Base-by-base conservation (phyloP, 495 filamentous ascomycete species). In the Penicillium coprophilum region DNA sequence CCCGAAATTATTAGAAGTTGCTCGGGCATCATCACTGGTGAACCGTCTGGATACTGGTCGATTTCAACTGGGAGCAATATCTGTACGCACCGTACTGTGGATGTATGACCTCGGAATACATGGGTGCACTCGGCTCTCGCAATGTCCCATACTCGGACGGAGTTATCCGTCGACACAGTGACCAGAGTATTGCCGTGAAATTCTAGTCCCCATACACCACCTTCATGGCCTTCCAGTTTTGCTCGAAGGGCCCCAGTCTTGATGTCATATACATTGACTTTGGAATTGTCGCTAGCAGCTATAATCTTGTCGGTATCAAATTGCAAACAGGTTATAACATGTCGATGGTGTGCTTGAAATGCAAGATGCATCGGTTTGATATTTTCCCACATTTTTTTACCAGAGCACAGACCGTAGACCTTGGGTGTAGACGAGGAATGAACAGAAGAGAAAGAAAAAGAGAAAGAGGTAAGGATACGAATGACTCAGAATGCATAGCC, bases 211-310 rank as follows among this genome's bases (percentile, higher is more conserved):
- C 94, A 98, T 5, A 98, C 94, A 43, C 94, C 94, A 43, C 94
- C 94, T 63, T 97, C 93, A 67, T 97, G 94, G 20, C 94, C 94
- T 65, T 89, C 87, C 8, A 98, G 81, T 39, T 84, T 89, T 47
- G 82, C 87, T 55, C 89, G 85, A 44, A 96, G 72, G 52, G 87
- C 87, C 50, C 94, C 94, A 3, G 92, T 97, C 71, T 92, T 92
- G n/a, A 94, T 97, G 64, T 97, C 92, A 67, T 97, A 97, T 44
- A 98, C 92, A 66, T 97, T 91, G 66, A 98, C 97, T 54, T 96
- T 87, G 12, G 91, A 93, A 67, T 97, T 95, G 71, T 98, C 94
- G 62, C 92, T 96, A 20, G 94, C 94, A 10, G 93, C 97, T 55
- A 98, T 76, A 53, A 98, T 96, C 72, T 97, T 97, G 74, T 97